phyloP scores from a whole-genome alignment of 306 rosid genomes.

The Trifolium pratense region DNA sequence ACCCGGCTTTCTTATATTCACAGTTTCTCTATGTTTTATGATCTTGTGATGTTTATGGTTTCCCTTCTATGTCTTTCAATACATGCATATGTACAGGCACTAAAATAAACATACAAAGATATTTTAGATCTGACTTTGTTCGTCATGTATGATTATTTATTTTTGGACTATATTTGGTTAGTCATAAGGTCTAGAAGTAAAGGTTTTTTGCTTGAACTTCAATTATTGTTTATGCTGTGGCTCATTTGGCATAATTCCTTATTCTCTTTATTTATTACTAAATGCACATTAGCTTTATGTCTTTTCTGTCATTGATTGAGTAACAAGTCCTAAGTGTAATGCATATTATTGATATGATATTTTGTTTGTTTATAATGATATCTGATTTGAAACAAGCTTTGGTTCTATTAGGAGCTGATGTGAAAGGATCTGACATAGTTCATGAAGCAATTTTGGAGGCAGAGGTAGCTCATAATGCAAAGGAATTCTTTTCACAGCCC shows the following conservation, averaged over 20 bases:
- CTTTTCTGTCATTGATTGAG: constrained; percentile 29
- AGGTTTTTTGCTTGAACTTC: constrained; percentile 30
- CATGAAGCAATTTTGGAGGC: constrained; percentile 88
- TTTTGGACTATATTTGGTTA: constrained; percentile 17
- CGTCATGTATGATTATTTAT: neutral
- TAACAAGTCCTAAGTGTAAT: constrained; percentile 11
- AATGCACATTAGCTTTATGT: constrained; percentile 21
- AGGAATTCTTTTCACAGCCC: constrained; percentile 80
- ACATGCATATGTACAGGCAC: neutral
- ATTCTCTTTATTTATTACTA: neutral
- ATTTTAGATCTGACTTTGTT: constrained; percentile 34
- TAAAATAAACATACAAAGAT: neutral
- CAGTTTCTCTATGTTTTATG: constrained; percentile 1
- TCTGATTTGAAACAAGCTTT: constrained; percentile 33
- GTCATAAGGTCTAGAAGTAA: neutral
- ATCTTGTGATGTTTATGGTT: constrained; percentile 11
- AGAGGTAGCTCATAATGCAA: constrained; percentile 83
- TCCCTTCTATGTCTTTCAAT: constrained; percentile 12
- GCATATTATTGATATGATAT: constrained; percentile 11
- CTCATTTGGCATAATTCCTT: constrained; percentile 24
- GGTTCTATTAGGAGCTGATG: constrained; percentile 57
- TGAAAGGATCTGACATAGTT: constrained; percentile 73
- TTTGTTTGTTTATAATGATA: constrained; percentile 35
- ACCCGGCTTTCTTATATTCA: neutral
- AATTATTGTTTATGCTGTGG: constrained; percentile 16